Conservation (phyloP, 768 basidiomycete genomes). For the Leucosporidium yakuticum region DNA sequence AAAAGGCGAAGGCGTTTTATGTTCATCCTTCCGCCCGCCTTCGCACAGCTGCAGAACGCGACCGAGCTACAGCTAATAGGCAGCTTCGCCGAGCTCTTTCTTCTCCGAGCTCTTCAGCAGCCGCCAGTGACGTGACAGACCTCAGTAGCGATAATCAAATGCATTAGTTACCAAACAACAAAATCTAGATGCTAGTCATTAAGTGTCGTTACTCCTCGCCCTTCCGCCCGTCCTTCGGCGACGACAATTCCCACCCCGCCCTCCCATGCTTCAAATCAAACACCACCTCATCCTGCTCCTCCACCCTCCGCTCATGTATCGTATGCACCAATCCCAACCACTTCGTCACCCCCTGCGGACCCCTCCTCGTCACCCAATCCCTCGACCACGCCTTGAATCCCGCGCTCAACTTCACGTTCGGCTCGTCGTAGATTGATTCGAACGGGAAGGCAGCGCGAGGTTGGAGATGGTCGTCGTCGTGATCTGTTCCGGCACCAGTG, state of each 20-base stretch:
- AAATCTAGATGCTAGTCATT: no score
- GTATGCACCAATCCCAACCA: neutral
- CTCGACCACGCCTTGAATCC: neutral
- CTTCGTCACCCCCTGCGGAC: neutral
- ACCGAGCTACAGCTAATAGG: no score
- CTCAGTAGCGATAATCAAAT: no score
- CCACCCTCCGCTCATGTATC: neutral
- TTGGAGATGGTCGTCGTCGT: conserved; percentile 58
- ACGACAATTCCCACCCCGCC: conserved; percentile 16
- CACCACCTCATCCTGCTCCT: conserved; percentile 10
- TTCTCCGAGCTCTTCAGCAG: no score
- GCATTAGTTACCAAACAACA: no score
- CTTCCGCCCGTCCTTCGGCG: no score
- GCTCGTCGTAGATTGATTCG: neutral
- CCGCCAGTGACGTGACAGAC: no score
- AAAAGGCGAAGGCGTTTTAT: no score
- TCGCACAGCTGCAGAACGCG: no score
- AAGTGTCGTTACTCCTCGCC: no score
- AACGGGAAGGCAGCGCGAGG: conserved; percentile 43
- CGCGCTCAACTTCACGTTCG: neutral
- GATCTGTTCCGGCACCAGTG: conserved; percentile 50
- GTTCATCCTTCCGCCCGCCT: no score
- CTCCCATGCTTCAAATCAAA: conserved; percentile 7
- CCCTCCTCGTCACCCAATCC: conserved; percentile 5
- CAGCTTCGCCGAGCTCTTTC: no score